These are phyloP conservation scores for Phytopythium helicoides DNA, from an alignment of 352 stramenopile species.

Conservation along the genomic window DNA sequence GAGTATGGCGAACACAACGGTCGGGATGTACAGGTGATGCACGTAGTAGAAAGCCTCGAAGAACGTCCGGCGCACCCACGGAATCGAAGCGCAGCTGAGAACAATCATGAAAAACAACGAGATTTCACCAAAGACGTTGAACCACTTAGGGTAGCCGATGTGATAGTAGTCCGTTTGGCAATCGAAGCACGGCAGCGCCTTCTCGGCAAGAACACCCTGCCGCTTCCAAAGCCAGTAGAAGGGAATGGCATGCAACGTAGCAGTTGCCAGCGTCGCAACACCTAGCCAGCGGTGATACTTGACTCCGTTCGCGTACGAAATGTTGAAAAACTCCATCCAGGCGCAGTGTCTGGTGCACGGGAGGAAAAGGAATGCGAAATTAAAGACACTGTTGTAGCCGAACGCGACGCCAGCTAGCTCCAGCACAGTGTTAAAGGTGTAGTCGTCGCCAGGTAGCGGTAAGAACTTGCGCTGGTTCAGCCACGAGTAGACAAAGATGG, in stretches of 20 bases:
- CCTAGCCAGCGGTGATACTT: conserved; percentile 69
- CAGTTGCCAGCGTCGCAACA: conserved; percentile 31
- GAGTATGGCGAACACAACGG: conserved; percentile 44
- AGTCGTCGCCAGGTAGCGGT: conserved; percentile 20
- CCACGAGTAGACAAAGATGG: conserved; percentile 54
- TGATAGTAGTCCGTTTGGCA: conserved; percentile 39
- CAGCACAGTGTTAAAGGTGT: conserved; percentile 45
- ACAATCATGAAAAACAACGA: conserved; percentile 42
- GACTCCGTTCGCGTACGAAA: conserved; percentile 58
- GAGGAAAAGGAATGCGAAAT: conserved; percentile 63
- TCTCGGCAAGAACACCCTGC: conserved; percentile 26
- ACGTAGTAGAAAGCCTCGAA: conserved; percentile 63
- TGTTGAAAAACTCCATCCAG: conserved; percentile 65
- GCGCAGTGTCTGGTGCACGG: conserved; percentile 55
- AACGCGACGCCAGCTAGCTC: conserved; percentile 41
- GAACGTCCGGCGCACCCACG: conserved; percentile 40
- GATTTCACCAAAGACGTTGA: conserved; percentile 65
- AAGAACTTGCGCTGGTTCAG: conserved; percentile 31
- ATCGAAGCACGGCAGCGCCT: conserved; percentile 50
- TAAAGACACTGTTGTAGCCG: conserved; percentile 54
- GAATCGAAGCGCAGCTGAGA: conserved; percentile 39
- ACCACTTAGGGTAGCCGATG: conserved; percentile 43
- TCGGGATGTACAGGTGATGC: conserved; percentile 53
- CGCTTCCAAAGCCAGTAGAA: conserved; percentile 51
- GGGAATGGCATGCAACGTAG: conserved; percentile 31